Evolutionary conservation across 73 alveolate genomes (phyloP), one percentile per base, ranked within the genome.

Genomic region (Halteria grandinella): DNA sequence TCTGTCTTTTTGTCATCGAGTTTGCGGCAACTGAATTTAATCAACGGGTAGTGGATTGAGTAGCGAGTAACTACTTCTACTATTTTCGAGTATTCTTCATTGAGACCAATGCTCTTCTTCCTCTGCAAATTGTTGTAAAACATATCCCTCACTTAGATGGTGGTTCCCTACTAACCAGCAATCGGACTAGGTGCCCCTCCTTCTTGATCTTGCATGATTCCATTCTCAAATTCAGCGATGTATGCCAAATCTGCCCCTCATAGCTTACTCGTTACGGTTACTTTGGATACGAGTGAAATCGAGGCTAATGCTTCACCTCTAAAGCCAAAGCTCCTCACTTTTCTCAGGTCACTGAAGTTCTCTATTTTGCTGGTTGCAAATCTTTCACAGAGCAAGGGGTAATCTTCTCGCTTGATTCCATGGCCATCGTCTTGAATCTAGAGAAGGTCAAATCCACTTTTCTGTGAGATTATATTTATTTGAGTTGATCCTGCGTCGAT

Each of bases 251-350:
- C 92, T 18, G 83, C 66, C 80, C 85, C 88, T 39, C 60, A 87
- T 40, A 77, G 81, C 73, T 86, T 88, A 33, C 98, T 55, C 6
- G 92, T 86, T 21, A 97, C 94, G 7, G 94, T 85, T 32, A 97
- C 81, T 63, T 93, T 86, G 15, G 97, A 73, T 28, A 89, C 96
- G 79, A 73, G 88, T n/a, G 98, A 93, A 27, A 97, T 89, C 33
- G 97, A 76, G 24, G 98, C 96, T 24, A 97, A 64, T 8, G 99
- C 99, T 89, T 97, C 99, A 31, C 99, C 99, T 89, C 99, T 73
- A 75, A 96, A 96, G 18, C 99, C 99, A 81, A 96, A 96, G 4
- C 97, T 84, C 23, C 83, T 78, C 45, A 96, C 87, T 17, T 76
- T 41, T 20, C 63, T 49, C 45, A 96, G 83, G 70, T 96, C 99